Percentiles rank a stretch among this genome's conserved stretches.
These are phyloP conservation scores for Citrus reticulata DNA, from an alignment of 345 rosid genomes.

Conservation along the genomic window DNA sequence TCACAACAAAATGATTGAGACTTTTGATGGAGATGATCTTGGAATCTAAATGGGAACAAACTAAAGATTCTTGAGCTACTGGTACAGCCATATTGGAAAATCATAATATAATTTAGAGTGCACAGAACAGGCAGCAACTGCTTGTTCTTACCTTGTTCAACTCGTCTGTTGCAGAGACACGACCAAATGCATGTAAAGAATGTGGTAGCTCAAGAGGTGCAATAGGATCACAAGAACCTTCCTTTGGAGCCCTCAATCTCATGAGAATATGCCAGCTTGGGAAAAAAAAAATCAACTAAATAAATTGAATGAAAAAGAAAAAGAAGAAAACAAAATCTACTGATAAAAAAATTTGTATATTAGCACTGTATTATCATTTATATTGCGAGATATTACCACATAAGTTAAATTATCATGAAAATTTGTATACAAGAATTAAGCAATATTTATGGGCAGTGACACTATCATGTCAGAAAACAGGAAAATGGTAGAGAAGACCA, in stretches of 20 bases:
- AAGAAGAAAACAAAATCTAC: background rate
- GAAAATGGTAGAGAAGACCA: background rate
- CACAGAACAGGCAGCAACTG: background rate
- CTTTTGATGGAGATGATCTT: background rate
- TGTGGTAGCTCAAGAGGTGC: constrained; percentile 92
- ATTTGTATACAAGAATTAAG: background rate
- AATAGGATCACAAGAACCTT: constrained; percentile 82
- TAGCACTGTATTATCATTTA: background rate
- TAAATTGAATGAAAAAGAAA: background rate
- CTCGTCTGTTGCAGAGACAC: constrained; percentile 69
- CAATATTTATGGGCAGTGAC: background rate
- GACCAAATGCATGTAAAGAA: constrained; percentile 85
- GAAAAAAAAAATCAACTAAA: constrained; percentile 7
- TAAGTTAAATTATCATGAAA: background rate
- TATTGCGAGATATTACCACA: background rate
- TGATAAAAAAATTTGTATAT: background rate
- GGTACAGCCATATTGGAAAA: background rate
- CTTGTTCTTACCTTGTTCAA: constrained; percentile 45
- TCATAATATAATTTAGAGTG: background rate
- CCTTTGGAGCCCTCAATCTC: constrained; percentile 74
- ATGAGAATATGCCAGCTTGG: constrained; percentile 89
- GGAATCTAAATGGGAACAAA: background rate
- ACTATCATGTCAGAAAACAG: background rate
- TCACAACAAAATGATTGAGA: background rate
- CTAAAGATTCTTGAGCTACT: background rate